phyloP scores from a whole-genome alignment of 2,329 filamentous ascomycete species.

The Neobulgaria alba region DNA sequence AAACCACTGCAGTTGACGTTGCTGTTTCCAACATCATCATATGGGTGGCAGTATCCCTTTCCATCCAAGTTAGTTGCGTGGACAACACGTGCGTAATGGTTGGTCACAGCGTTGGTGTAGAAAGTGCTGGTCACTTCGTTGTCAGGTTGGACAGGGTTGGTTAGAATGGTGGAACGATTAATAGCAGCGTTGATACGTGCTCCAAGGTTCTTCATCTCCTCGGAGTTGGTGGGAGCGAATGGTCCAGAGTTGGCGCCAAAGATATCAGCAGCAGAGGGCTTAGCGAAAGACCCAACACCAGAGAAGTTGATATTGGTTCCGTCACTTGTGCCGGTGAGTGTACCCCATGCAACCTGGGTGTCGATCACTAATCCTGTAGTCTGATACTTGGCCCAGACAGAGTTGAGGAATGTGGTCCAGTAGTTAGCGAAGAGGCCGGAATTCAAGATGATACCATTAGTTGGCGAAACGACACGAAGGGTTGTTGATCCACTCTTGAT shows the following conservation, averaged over 20 bases:
- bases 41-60: constrained; percentile 61
- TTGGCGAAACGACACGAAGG: constrained; percentile 37
- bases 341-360: constrained; percentile 54
- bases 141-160: constrained; percentile 42
- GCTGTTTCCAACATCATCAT: constrained; percentile 57
- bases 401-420: constrained; percentile 37
- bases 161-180: constrained; percentile 62
- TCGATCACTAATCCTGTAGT: constrained; percentile 45
- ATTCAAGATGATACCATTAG: constrained; percentile 30
- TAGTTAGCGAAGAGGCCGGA: constrained; percentile 33
- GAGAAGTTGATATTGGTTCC: constrained; percentile 32
- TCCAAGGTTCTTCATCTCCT: constrained; percentile 50
- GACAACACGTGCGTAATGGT: constrained; percentile 59
- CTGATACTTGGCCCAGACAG: constrained; percentile 34
- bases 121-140: constrained; percentile 39
- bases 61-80: constrained; percentile 51
- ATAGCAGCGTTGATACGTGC: constrained; percentile 69
- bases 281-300: constrained; percentile 39
- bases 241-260: constrained; percentile 56
- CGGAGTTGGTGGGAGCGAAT: constrained; percentile 34
- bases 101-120: constrained; percentile 47
- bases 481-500: constrained; percentile 21
- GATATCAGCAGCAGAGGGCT: constrained; percentile 53
- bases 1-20: constrained; percentile 52
- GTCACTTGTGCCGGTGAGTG: constrained; percentile 31